Evolutionary conservation across 2,329 filamentous ascomycete genomes (phyloP), one percentile per base, ranked within the genome.

Genomic region (Aspergillus intermedius): DNA sequence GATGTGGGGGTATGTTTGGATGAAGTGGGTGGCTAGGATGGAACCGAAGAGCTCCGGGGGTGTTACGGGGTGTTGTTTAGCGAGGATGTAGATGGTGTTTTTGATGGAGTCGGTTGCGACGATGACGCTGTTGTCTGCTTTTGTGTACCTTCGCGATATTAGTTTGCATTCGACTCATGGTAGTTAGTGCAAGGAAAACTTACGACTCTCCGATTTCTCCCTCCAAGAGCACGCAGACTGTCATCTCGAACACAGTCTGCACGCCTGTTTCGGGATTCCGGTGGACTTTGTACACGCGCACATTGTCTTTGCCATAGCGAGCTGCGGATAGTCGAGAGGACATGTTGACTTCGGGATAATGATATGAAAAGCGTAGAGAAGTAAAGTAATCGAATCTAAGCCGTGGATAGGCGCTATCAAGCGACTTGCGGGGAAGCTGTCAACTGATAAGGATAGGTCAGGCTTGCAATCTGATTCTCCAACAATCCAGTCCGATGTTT

Each of bases 91-190:
- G 66, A 88, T 84, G 61, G 87, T 97, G 74, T 98, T 95, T 77
- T 98, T 98, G 75, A 97, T 95, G 22, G 90, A 91, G 73, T 98
- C 93, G 52, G 93, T 98, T 55, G 93, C 90, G 52, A 98, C 91
- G 50, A 98, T 83, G 56, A 94, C 88, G 62, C 85, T 87, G 79
- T 98, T 98, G 76, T 98, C 91, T 60, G 89, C 91, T 64, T 81
- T 72, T 53, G 91, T 98, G 79, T 95, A 98, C 56, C 88, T 94
- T 52, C 50, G 22, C 23, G 22, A 25, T 42, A n/a, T 48, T 46
- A 44, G 23, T 49, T 34, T 45, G 39, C 17, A 42, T 28, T 19
- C 25, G 25, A 23, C 23, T 34, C 21, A 6, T 12, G 37, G 2
- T n/a, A 5, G 6, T 9, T 28, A 30, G 25, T 30, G 4, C 10